Evolutionary conservation across 1,284 basidiomycete genomes (phyloP).

Genomic region (Jaminaea rosea): DNA sequence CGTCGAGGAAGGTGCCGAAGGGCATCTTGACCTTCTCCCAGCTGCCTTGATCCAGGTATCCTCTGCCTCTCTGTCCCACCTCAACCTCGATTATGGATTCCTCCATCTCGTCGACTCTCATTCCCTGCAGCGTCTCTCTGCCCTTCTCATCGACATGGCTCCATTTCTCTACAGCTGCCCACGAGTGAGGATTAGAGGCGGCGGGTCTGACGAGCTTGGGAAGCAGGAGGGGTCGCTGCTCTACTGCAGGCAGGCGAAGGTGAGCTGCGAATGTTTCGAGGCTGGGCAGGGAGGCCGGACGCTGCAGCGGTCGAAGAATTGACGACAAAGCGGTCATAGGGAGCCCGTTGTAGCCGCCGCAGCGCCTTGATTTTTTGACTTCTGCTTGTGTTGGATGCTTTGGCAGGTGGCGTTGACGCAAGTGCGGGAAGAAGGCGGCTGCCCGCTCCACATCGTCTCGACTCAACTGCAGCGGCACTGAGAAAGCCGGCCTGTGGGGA

Average conservation of each 20-base stretch:
- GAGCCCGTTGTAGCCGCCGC: no score
- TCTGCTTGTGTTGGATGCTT: no score
- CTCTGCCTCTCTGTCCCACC: conserved; percentile 7
- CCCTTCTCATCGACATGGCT: conserved; percentile 6
- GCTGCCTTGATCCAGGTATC: conserved; percentile 17
- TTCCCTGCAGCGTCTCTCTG: conserved; percentile 15
- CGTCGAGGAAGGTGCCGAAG: conserved; percentile 25
- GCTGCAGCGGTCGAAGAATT: neutral
- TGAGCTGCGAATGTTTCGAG: neutral
- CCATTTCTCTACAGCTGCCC: neutral
- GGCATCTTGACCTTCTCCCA: conserved; percentile 28
- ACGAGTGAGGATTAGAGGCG: neutral
- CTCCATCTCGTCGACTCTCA: conserved; percentile 10
- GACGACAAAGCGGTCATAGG: no score
- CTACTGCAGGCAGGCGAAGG: neutral
- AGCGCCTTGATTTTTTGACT: no score
- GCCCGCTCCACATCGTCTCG: no score
- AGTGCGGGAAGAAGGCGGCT: no score
- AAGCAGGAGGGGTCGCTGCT: neutral
- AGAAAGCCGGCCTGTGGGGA: no score
- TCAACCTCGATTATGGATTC: conserved; percentile 22
- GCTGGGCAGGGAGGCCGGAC: neutral
- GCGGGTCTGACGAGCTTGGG: neutral
- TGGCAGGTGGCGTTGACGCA: no score
- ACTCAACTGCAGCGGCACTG: no score